Percentiles rank a stretch among this genome's conserved stretches.
phyloP scores from a whole-genome alignment of 2,329 filamentous ascomycete genomes.

The Nemania diffusa region DNA sequence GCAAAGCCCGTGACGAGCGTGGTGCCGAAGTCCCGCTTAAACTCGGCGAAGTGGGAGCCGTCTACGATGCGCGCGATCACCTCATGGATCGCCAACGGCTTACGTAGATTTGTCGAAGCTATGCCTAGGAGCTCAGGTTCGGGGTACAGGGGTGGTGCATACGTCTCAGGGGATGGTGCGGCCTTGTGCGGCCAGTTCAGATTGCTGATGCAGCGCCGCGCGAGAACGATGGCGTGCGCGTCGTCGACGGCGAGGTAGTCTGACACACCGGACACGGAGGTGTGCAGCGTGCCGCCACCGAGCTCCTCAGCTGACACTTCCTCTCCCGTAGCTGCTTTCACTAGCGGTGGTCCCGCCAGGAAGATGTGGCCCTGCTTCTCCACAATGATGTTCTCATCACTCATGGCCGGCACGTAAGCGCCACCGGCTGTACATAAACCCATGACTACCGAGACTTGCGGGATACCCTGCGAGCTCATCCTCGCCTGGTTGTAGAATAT shows the following conservation, averaged over 20 bases:
- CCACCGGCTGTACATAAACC: constrained; percentile 95
- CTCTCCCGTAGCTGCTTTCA: constrained; percentile 96
- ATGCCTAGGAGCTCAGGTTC: constrained; percentile 86
- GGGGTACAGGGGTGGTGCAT: constrained; percentile 82
- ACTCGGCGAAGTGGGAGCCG: constrained; percentile 88
- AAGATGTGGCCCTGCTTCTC: constrained; percentile 97
- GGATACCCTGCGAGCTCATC: constrained; percentile 89
- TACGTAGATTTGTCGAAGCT: constrained; percentile 87
- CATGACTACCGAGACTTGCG: constrained; percentile 96
- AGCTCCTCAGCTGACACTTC: constrained; percentile 90
- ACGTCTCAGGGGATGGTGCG: constrained; percentile 55
- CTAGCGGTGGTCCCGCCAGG: constrained; percentile 90
- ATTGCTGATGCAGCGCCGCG: constrained; percentile 84
- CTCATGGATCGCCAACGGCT: constrained; percentile 86
- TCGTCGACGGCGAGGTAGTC: constrained; percentile 97
- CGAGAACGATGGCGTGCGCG: constrained; percentile 87
- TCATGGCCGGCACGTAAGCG: constrained; percentile 97
- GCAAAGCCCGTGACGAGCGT: constrained; percentile 94
- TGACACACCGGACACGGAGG: constrained; percentile 89
- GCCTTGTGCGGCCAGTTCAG: constrained; percentile 80
- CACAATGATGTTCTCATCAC: constrained; percentile 96
- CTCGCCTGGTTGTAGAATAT: constrained; percentile 98
- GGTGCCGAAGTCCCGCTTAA: constrained; percentile 90
- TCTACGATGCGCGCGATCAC: constrained; percentile 94
- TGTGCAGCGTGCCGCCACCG: constrained; percentile 89